These are phyloP conservation scores for Daldinia concentrica DNA, from an alignment of 495 filamentous ascomycete genomes.

Conservation along the genomic window DNA sequence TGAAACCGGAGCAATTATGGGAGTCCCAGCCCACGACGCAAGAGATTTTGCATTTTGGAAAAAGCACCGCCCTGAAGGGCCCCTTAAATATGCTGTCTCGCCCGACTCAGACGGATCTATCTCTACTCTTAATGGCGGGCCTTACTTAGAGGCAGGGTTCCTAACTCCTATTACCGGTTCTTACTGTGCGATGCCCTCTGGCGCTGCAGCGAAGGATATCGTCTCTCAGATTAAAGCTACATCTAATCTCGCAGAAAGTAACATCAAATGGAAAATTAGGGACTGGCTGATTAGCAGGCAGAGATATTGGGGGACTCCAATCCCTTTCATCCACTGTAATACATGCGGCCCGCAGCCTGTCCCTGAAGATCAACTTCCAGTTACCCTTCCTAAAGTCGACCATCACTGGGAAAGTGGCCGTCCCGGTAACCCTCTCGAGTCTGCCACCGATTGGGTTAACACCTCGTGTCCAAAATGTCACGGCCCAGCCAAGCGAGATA, in stretches of 20 bases:
- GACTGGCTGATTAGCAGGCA: constrained; percentile 92
- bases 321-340: constrained; percentile 85
- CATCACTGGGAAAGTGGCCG: constrained; percentile 73
- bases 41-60: constrained; percentile 84
- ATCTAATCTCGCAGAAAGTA: constrained; percentile 63
- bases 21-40: constrained; percentile 84
- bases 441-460: constrained; percentile 76
- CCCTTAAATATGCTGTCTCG: constrained; percentile 63
- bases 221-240: constrained; percentile 62
- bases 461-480: constrained; percentile 78
- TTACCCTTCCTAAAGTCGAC: constrained; percentile 75
- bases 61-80: constrained; percentile 64
- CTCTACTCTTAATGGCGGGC: constrained; percentile 50
- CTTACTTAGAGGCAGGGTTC: constrained; percentile 69
- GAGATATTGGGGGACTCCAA: constrained; percentile 90
- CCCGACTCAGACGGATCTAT: constrained; percentile 60
- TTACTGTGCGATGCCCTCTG: constrained; percentile 67
- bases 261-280: constrained; percentile 77
- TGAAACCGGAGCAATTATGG: constrained; percentile 91
- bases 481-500: constrained; percentile 77
- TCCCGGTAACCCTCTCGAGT: constrained; percentile 79
- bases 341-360: constrained; percentile 83
- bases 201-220: constrained; percentile 69
- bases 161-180: constrained; percentile 70
- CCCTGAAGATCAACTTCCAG: constrained; percentile 77